phyloP scores from a whole-genome alignment of 305 asterid species.

The Fraxinus latifolia region DNA sequence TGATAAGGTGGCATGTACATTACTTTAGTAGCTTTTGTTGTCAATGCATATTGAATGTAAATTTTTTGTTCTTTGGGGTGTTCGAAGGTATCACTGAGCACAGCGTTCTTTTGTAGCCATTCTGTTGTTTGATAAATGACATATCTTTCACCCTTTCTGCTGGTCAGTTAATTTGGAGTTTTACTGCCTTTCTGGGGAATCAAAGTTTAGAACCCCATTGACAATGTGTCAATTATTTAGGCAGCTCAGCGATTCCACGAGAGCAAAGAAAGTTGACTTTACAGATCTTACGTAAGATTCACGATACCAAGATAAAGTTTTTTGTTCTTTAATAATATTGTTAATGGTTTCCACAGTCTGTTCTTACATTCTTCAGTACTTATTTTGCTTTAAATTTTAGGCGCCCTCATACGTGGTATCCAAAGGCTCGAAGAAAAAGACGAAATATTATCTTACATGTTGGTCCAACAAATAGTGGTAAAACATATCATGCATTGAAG shows the following conservation, averaged over 20 bases:
- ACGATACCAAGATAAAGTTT: conserved; percentile 17
- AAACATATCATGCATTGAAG: conserved; percentile 82
- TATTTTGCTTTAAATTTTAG: conserved; percentile 36
- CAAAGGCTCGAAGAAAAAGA: conserved; percentile 68
- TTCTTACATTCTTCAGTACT: neutral
- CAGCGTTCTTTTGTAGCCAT: neutral
- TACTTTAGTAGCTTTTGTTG: neutral
- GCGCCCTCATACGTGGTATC: conserved; percentile 89
- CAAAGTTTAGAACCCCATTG: conserved; percentile 36
- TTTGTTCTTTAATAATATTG: neutral
- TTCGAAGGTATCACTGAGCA: neutral
- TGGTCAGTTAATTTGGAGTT: conserved; percentile 44
- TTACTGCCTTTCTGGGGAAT: conserved; percentile 32
- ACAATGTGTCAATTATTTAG: conserved; percentile 34
- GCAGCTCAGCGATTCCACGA: conserved; percentile 46
- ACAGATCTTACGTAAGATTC: conserved; percentile 84
- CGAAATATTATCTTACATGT: conserved; percentile 75
- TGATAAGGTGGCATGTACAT: neutral
- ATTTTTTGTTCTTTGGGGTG: neutral
- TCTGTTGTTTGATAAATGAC: conserved; percentile 25
- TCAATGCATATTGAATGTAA: neutral
- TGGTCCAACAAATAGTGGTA: conserved; percentile 98
- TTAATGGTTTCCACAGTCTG: neutral
- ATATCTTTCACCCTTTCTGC: conserved; percentile 10
- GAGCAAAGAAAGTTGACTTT: conserved; percentile 55